A percentile compares a stretch with the other conserved stretches of the same genome.
These are phyloP conservation scores for Trichocomaceae sp. DNA, from an alignment of 2,329 filamentous ascomycete species.

Conservation along the genomic window DNA sequence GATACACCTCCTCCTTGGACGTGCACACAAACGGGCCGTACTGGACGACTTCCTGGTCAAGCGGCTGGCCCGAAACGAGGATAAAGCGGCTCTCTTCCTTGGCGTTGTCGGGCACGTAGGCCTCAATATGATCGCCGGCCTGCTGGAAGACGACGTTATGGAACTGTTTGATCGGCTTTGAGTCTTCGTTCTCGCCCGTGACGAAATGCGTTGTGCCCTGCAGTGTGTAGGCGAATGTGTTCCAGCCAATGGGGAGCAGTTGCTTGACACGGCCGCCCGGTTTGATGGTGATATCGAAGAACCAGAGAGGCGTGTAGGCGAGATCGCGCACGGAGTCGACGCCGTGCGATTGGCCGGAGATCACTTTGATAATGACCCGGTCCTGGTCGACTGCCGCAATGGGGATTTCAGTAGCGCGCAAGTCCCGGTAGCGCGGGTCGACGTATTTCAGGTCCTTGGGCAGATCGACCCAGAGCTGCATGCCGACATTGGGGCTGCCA, in stretches of 20 bases:
- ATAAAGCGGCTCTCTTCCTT: conserved; percentile 50
- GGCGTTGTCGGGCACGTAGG: conserved; percentile 61
- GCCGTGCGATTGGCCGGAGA: conserved; percentile 75
- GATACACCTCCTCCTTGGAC: conserved; percentile 63
- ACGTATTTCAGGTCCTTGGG: conserved; percentile 74
- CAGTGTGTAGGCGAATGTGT: conserved; percentile 83
- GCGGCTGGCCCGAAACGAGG: conserved; percentile 69
- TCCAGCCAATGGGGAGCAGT: conserved; percentile 72
- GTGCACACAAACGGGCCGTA: conserved; percentile 81
- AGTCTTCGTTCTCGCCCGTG: conserved; percentile 38
- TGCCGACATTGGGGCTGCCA: conserved; percentile 70
- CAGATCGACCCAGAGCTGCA: conserved; percentile 94
- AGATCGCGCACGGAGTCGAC: conserved; percentile 83
- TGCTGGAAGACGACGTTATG: conserved; percentile 87
- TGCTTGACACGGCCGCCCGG: conserved; percentile 75
- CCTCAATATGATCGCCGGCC: conserved; percentile 67
- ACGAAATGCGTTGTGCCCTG: conserved; percentile 62
- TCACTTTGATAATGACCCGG: conserved; percentile 78
- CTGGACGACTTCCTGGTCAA: conserved; percentile 74
- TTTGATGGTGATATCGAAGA: conserved; percentile 72
- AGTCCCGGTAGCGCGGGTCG: conserved; percentile 86
- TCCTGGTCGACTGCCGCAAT: conserved; percentile 62
- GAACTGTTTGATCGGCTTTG: conserved; percentile 48
- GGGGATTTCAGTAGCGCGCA: conserved; percentile 73
- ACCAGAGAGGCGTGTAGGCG: conserved; percentile 96